Conservation (phyloP, 208 protist species). For the Trypanosoma cruzi region DNA sequence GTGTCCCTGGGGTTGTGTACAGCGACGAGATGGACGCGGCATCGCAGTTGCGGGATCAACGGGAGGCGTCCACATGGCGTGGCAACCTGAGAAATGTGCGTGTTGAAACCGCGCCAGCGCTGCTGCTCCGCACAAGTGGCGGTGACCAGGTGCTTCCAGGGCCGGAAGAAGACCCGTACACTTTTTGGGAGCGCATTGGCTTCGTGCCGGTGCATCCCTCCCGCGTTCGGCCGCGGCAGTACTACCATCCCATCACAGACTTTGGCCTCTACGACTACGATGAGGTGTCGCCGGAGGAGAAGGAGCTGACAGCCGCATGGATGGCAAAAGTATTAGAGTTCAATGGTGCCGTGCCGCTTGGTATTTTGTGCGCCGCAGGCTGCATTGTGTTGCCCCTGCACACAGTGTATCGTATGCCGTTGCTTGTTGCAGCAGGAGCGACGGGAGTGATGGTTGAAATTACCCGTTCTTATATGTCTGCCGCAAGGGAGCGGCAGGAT, state of each 20-base stretch:
- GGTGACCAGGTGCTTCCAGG: constrained; percentile 27
- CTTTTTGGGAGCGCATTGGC: constrained; percentile 84
- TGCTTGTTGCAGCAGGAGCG: constrained; percentile 65
- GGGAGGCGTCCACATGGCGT: constrained; percentile 29
- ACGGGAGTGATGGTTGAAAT: constrained; percentile 75
- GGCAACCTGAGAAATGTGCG: constrained; percentile 77
- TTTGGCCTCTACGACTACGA: constrained; percentile 91
- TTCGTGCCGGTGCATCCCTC: constrained; percentile 80
- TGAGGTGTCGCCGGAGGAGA: constrained; percentile 81
- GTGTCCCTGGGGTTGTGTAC: constrained; percentile 80
- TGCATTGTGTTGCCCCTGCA: constrained; percentile 79
- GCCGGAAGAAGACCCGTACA: constrained; percentile 87
- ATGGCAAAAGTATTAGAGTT: constrained; percentile 86
- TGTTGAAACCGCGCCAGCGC: constrained; percentile 47
- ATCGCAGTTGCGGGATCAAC: background rate
- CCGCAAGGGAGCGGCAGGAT: constrained; percentile 78
- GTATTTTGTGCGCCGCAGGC: constrained; percentile 61
- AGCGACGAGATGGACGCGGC: constrained; percentile 56
- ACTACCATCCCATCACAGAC: constrained; percentile 85
- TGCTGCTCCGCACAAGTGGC: background rate
- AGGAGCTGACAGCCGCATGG: constrained; percentile 83
- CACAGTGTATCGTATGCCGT: constrained; percentile 79
- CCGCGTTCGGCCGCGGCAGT: constrained; percentile 81
- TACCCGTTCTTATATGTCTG: constrained; percentile 76
- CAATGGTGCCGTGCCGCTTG: constrained; percentile 71